phyloP scores from a whole-genome alignment of 257 asterid species.

The Perilla frutescens region DNA sequence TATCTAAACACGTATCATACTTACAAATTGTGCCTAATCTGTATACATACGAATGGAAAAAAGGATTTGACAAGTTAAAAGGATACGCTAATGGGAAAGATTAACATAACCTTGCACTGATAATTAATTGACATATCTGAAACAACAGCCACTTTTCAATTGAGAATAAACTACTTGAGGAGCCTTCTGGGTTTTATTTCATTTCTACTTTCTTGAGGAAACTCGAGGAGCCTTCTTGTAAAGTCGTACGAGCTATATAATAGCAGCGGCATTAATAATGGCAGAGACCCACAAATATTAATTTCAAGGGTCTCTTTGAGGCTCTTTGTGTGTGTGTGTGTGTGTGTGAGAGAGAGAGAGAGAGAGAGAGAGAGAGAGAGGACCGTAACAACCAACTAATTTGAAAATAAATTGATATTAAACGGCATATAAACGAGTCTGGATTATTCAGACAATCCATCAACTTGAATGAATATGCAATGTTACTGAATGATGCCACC shows the following conservation, averaged over 20 bases:
- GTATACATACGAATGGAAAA: no score
- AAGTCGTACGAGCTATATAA: background rate
- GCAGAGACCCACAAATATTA: slow-evolving; percentile 17
- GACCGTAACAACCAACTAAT: no score
- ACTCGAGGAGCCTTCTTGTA: background rate
- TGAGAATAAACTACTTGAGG: background rate
- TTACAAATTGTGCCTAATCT: no score
- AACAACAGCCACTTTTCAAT: background rate
- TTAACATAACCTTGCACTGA: background rate
- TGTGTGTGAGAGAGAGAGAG: background rate
- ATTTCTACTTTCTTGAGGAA: background rate
- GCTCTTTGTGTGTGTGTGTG: background rate
- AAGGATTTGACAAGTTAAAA: no score
- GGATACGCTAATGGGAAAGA: background rate
- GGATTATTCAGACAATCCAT: no score
- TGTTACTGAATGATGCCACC: no score
- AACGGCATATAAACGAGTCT: no score
- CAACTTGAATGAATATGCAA: no score
- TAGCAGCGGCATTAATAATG: background rate
- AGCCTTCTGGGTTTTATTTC: background rate
- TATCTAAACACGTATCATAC: no score
- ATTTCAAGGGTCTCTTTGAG: no score
- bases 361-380: background rate
- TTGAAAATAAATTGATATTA: background rate
- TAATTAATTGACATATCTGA: background rate